Conservation (phyloP, 2,329 filamentous ascomycete species). For the Thielaviopsis musarum region DNA sequence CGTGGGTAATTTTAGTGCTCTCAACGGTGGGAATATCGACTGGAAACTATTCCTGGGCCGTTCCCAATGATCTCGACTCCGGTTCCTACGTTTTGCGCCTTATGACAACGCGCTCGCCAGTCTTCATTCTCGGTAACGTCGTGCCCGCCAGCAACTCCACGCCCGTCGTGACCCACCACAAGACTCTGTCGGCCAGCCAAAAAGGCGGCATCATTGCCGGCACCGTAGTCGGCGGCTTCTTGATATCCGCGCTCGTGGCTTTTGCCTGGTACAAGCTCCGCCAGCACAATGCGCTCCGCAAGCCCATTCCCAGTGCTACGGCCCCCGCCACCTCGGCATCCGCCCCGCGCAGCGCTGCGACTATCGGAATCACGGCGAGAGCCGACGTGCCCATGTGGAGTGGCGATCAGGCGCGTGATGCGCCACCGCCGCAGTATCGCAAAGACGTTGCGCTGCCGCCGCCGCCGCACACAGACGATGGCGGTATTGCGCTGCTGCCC, state of each 20-base stretch:
- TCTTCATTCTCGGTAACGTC: conserved; percentile 9
- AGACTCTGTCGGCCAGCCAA: not conserved
- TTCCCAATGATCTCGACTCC: conserved; percentile 5
- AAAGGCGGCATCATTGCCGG: conserved; percentile 8
- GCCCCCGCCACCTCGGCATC: not conserved
- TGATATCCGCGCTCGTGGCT: not conserved
- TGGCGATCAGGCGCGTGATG: not conserved
- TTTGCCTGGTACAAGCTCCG: conserved; percentile 1
- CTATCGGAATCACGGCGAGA: no score
- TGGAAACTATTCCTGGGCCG: conserved; percentile 7
- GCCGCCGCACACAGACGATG: no score
- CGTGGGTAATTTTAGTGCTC: not conserved
- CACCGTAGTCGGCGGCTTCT: not conserved
- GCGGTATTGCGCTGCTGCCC: no score
- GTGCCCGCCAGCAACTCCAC: not conserved
- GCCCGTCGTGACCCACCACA: not conserved
- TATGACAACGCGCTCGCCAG: conserved; percentile 3
- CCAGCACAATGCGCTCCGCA: not conserved
- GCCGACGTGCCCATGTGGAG: not conserved
- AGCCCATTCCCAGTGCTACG: not conserved
- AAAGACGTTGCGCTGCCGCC: no score
- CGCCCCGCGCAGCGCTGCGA: not conserved
- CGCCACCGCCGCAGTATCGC: not conserved
- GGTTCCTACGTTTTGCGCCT: conserved; percentile 10
- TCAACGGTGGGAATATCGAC: not conserved